A percentile compares a stretch with the other conserved stretches of the same genome.
Evolutionary conservation across 1,284 basidiomycete species (phyloP).

Genomic region (Testicularia cyperi): DNA sequence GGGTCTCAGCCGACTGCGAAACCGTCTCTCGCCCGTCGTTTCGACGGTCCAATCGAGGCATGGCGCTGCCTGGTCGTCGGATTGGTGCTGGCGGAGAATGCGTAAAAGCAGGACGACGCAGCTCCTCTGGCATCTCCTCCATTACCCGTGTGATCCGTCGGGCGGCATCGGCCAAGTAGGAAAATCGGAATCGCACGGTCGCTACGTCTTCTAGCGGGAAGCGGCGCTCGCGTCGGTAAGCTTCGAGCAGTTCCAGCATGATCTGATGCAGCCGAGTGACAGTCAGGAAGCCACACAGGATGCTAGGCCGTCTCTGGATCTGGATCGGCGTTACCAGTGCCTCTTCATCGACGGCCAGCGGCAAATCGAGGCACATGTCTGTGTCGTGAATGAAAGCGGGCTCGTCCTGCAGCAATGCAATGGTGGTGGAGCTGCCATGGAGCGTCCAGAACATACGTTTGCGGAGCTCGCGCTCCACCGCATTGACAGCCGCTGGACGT

Average conservation of each 20-base stretch:
- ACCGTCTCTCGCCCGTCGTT: slow-evolving; percentile 1
- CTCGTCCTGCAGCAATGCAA: slow-evolving; percentile 39
- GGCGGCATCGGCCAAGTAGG: slow-evolving; percentile 22
- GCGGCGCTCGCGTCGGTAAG: slow-evolving; percentile 27
- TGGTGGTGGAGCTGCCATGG: slow-evolving; percentile 42
- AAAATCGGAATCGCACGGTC: slow-evolving; percentile 10
- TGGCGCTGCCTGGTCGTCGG: slow-evolving; percentile 7
- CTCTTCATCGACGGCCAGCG: slow-evolving; percentile 41
- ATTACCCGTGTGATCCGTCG: slow-evolving; percentile 12
- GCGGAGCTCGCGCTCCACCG: slow-evolving; percentile 39
- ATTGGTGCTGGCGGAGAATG: slow-evolving; percentile 19
- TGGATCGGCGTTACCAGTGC: slow-evolving; percentile 11
- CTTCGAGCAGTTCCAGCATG: slow-evolving; percentile 39
- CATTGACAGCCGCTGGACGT: slow-evolving; percentile 10
- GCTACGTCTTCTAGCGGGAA: slow-evolving; percentile 26
- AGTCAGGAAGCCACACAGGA: slow-evolving; percentile 35
- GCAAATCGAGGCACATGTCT: slow-evolving; percentile 38
- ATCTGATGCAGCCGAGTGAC: slow-evolving; percentile 38
- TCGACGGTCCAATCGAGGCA: slow-evolving; percentile 16
- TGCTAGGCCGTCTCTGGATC: slow-evolving; percentile 14
- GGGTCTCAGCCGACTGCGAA: neutral
- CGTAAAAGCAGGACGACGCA: slow-evolving; percentile 18
- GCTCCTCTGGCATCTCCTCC: slow-evolving; percentile 36
- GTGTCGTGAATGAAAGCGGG: slow-evolving; percentile 36
- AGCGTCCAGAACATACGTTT: slow-evolving; percentile 37